These are phyloP conservation scores for Trichoderma cornu-damae DNA, from an alignment of 2,329 filamentous ascomycete species.

Conservation along the genomic window DNA sequence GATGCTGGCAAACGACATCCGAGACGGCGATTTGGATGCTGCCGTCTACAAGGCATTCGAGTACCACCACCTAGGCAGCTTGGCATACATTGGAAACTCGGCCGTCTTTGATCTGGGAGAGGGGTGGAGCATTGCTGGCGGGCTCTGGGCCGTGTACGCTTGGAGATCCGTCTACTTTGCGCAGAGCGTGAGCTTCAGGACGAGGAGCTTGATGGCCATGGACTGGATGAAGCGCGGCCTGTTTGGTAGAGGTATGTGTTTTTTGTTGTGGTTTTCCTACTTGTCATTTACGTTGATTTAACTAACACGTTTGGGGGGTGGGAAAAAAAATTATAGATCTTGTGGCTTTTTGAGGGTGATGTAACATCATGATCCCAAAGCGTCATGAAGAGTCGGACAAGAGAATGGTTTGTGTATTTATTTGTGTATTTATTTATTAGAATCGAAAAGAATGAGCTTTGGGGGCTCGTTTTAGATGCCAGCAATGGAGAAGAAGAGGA, in stretches of 20 bases:
- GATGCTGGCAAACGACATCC: conserved; percentile 70
- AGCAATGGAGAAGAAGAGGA: not conserved
- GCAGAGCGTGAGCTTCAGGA: conserved; percentile 90
- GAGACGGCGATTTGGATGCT: conserved; percentile 86
- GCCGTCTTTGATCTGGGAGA: conserved; percentile 86
- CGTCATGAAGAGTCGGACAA: not conserved
- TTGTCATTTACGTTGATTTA: too few species aligned
- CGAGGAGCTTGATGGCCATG: conserved; percentile 85
- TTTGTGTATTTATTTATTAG: not conserved
- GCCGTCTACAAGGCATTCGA: conserved; percentile 92
- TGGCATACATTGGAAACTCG: conserved; percentile 95
- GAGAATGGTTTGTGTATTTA: not conserved
- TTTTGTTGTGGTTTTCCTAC: not conserved
- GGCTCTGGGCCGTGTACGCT: conserved; percentile 87
- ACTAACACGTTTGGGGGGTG: too few species aligned
- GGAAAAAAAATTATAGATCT: conserved; percentile 5
- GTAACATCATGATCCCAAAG: not conserved
- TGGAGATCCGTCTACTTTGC: conserved; percentile 98
- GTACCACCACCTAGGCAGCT: conserved; percentile 83
- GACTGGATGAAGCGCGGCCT: conserved; percentile 96
- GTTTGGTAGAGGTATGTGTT: conserved; percentile 81
- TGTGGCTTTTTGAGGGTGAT: conserved; percentile 7
- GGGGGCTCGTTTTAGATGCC: not conserved
- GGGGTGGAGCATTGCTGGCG: conserved; percentile 73
- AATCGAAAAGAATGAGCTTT: not conserved